Percentiles rank a stretch among this genome's conserved stretches.
Conservation (phyloP, 768 basidiomycete genomes). For the Russula sp. region DNA sequence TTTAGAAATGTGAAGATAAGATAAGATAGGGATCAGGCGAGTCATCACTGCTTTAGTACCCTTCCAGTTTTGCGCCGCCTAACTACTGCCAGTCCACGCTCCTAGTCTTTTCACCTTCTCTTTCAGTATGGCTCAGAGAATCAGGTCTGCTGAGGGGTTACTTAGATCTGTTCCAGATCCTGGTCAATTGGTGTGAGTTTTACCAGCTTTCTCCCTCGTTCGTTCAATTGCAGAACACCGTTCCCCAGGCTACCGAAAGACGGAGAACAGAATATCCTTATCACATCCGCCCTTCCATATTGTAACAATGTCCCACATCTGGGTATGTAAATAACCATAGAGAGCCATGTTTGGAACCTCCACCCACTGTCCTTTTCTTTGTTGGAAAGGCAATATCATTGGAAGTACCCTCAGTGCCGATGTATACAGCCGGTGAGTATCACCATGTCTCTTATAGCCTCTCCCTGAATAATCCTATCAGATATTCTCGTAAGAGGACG, state of each 20-base stretch:
- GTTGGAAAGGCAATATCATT: conserved; percentile 70
- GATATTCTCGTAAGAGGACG: conserved; percentile 50
- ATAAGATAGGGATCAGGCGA: not conserved
- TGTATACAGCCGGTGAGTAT: conserved; percentile 82
- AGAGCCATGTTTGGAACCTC: not conserved
- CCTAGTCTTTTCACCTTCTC: not conserved
- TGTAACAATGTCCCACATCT: conserved; percentile 98
- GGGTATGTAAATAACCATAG: conserved; percentile 40
- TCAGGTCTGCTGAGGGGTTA: conserved; percentile 37
- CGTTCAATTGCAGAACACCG: conserved; percentile 4
- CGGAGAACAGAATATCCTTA: conserved; percentile 81
- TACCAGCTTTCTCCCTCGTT: not conserved
- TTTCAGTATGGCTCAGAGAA: conserved; percentile 31
- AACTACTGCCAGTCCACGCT: not conserved
- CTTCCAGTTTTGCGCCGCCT: not conserved
- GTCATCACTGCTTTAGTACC: not conserved
- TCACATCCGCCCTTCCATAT: conserved; percentile 94
- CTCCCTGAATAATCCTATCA: conserved; percentile 24
- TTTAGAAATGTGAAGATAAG: conserved; percentile 3
- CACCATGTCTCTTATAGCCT: not conserved
- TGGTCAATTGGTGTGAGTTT: conserved; percentile 38
- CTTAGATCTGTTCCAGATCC: conserved; percentile 37
- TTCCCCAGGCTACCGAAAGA: conserved; percentile 60
- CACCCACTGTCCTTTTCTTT: not conserved
- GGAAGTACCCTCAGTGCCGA: conserved; percentile 96